Base-by-base conservation (phyloP, 2,329 filamentous ascomycete genomes). In the Fusarium ambrosium region DNA sequence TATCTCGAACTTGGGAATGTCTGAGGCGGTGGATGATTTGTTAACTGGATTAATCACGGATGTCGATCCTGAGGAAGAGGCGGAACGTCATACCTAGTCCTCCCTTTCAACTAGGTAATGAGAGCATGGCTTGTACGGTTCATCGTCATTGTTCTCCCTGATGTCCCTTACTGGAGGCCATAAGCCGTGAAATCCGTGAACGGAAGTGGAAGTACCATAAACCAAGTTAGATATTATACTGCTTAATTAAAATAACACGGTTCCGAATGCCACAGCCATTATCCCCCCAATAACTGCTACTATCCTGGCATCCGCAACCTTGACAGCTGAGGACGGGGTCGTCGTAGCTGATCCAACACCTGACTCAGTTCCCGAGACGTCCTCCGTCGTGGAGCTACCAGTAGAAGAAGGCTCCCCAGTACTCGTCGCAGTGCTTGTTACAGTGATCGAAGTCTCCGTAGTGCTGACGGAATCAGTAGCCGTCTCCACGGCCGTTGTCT, bases 281-380 rank as follows among this genome's bases (percentile, higher is more conserved):
- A 10, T 24, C 24, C 58, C 64, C 2, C 43, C 32, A n/a, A 66
- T 14, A 34, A 58, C 60, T 37, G 39, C 39, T 24, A 27, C 65
- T 51, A 32, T 29, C 37, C 60, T 29, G 11, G 39, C 27, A 58
- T 51, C 22, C 5, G 48, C n/a, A 22, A 58, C 36, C 11, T n/a
- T 37, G 6, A 45, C 22, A 34, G 65, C 60, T 58, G 65, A 64
- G 24, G 60, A 64, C 7, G 51, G 37, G 22, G n/a, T 37, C 22
- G 65, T 64, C 4, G 61, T 59, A 34, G 65, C 51, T 22, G 65
- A 58, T 64, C 51, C 65, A 45, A 24, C 4, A 68, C 48, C 37
- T 22, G 58, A 43, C 32, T 67, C 64, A 37, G 60, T 56, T 13
- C 43, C 71, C 4, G 69, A 45, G 10, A 32, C 32, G 10, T 58